Evolutionary conservation across 768 basidiomycete genomes (phyloP), one percentile per base, ranked within the genome.

Genomic region (Fistulinella prunicolor): DNA sequence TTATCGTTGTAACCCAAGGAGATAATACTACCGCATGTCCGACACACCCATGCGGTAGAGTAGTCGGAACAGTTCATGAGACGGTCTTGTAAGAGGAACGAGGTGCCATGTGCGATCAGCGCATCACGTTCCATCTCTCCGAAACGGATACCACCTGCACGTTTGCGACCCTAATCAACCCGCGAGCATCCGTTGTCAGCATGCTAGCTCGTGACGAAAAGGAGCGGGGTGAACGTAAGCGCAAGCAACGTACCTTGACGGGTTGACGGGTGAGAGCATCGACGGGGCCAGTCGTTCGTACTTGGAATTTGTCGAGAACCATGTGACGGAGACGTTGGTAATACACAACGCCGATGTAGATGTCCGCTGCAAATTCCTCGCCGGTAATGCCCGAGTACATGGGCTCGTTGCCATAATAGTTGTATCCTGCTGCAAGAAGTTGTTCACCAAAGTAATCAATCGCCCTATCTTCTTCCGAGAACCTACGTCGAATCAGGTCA

Each of bases 351-450:
- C 96, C 96, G 55, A 98, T 81, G 70, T 98, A 99, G 62, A 99
- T 99, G 67, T 99, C 96, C 7, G 96, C 96, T 35, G 89, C 86
- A 68, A 99, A 99, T 71, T 99, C 96, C 69, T 98, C 82, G 14
- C 96, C 96, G 7, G 96, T 98, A 65, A 99, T 96, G 20, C 96
- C 96, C 47, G 95, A 97, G 69, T 99, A 99, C 96, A 99, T 99
- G 6, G 96, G 94, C 67, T 99, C 96, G 70, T 96, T 97, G 13
- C 96, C 96, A 64, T 95, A 90, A 69, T 97, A 99, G 69, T 97
- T 98, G 76, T 97, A 99, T 8, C 96, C 96, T 13, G 96, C 84
- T 19, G 89, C 87, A 35, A 83, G 72, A 17, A 99, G 83, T 64
- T 99, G 96, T 56, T 96, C 82, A 34, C 96, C 96, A 58, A 99